These are phyloP conservation scores for Cucurbita pepo DNA, from an alignment of 306 rosid genomes.

Conservation along the genomic window DNA sequence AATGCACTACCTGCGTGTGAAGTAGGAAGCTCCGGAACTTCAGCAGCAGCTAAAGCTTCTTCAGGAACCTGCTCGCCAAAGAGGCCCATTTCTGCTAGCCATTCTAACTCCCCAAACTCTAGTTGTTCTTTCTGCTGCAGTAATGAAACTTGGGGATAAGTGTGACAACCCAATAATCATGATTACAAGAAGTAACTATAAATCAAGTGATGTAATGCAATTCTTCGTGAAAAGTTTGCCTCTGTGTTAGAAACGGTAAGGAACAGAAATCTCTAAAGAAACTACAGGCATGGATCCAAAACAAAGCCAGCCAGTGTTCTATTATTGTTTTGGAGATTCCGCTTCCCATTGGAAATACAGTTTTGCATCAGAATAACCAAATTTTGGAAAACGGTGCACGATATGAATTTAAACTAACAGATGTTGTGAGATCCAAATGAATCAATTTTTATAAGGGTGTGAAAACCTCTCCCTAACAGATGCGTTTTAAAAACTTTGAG, in stretches of 20 bases:
- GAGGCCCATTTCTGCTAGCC: slow-evolving; percentile 66
- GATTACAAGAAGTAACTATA: background rate
- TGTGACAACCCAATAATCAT: background rate
- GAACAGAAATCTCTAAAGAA: background rate
- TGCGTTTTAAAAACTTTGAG: too few relatives aligned
- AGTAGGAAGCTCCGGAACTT: slow-evolving; percentile 78
- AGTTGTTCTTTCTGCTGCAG: slow-evolving; percentile 49
- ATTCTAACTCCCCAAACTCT: slow-evolving; percentile 82
- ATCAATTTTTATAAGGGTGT: too few relatives aligned
- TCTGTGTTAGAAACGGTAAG: background rate
- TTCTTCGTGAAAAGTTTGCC: background rate
- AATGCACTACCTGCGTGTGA: slow-evolving; percentile 26
- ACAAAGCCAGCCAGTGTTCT: background rate
- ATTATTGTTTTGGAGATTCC: background rate
- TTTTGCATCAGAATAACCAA: background rate
- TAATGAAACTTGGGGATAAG: background rate
- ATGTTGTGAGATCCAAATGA: too few relatives aligned
- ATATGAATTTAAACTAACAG: background rate
- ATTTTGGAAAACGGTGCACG: background rate
- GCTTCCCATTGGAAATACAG: background rate
- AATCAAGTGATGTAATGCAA: background rate
- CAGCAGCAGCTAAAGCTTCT: slow-evolving; percentile 67
- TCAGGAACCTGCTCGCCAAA: slow-evolving; percentile 54
- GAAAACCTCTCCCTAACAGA: too few relatives aligned
- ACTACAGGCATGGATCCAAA: background rate